Conservation (phyloP, 257 asterid species). For the Solanum stenotomum region DNA sequence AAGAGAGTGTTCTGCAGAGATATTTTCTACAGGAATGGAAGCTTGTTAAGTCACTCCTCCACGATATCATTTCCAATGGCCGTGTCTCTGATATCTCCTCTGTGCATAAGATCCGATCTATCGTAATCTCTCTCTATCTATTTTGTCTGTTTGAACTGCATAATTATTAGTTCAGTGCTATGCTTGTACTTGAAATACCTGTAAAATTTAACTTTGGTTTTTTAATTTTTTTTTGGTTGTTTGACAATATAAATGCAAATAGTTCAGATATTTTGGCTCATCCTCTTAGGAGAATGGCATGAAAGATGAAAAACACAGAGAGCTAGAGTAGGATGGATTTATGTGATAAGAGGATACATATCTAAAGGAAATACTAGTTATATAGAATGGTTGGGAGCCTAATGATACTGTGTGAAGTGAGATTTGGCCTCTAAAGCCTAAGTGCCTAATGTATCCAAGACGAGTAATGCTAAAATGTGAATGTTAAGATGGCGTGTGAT, state of each 20-base stretch:
- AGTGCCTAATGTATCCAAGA: not conserved
- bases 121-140: conserved; percentile 29
- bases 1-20: conserved; percentile 62
- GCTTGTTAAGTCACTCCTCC: conserved; percentile 67
- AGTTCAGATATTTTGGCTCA: not conserved
- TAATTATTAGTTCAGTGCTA: not conserved
- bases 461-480: not conserved
- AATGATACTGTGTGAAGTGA: not conserved
- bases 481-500: not conserved
- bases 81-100: conserved; percentile 58
- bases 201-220: not conserved
- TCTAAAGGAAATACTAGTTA: not conserved
- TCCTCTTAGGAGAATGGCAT: not conserved
- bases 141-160: not conserved
- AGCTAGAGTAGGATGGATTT: not conserved
- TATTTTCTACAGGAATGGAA: conserved; percentile 94
- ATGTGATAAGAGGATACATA: not conserved
- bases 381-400: not conserved
- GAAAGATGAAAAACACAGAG: not conserved
- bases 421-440: not conserved
- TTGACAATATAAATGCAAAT: not conserved
- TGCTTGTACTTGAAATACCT: not conserved
- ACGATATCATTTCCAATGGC: conserved; percentile 57
- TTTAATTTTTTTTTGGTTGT: not conserved
- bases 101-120: conserved; percentile 78